These are phyloP conservation scores for Apiosordaria backusii DNA, from an alignment of 495 filamentous ascomycete species.

Conservation along the genomic window DNA sequence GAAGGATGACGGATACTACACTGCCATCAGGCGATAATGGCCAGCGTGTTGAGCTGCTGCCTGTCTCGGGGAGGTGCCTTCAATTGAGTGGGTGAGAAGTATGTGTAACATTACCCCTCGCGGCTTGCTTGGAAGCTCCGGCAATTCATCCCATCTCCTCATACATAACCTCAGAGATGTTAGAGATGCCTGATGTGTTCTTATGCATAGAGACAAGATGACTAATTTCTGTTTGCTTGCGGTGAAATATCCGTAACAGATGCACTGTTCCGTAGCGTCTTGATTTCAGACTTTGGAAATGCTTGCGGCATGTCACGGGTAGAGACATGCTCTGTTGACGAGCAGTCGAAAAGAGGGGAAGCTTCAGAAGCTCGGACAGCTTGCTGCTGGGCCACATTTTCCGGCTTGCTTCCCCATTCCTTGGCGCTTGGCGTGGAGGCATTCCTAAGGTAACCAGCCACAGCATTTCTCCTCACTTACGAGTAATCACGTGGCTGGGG, in stretches of 20 bases:
- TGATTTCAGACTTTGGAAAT: too few species aligned
- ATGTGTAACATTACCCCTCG: not conserved
- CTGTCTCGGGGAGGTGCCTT: too few species aligned
- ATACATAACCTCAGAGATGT: not conserved
- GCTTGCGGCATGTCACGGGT: not conserved
- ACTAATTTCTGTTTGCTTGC: not conserved
- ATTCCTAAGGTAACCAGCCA: constrained; percentile 15
- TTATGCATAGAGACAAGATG: too few species aligned
- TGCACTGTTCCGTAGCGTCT: too few species aligned
- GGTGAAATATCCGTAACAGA: not conserved
- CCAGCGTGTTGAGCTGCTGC: too few species aligned
- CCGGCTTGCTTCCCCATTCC: not conserved
- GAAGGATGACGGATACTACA: too few species aligned
- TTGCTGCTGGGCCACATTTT: not conserved
- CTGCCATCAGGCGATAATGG: too few species aligned
- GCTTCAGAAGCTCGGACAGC: not conserved
- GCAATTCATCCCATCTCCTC: not conserved
- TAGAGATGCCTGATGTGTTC: not conserved
- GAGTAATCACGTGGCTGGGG: constrained; percentile 31
- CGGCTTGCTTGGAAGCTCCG: not conserved
- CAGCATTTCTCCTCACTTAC: constrained; percentile 15
- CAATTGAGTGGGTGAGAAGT: not conserved
- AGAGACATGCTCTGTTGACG: too few species aligned
- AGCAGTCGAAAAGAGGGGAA: not conserved
- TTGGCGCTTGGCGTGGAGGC: not conserved